Evolutionary conservation across 2,329 filamentous ascomycete species (phyloP).

Genomic region (Xylariaceae sp.): DNA sequence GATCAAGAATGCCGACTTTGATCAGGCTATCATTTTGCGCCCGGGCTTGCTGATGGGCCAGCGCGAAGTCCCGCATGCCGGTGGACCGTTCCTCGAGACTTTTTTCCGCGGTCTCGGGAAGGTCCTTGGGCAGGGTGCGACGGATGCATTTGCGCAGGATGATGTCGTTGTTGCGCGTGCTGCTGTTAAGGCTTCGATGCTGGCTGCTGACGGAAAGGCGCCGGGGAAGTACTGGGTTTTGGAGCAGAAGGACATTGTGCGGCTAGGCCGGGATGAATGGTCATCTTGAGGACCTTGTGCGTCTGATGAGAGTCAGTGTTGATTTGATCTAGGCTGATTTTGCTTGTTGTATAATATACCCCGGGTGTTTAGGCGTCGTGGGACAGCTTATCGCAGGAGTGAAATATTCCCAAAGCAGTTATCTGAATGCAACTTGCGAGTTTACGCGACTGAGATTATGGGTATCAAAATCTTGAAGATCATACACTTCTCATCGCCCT

Average conservation of each 20-base stretch:
- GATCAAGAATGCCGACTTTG: slow-evolving; percentile 68
- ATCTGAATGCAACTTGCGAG: too few species aligned
- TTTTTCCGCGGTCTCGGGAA: slow-evolving; percentile 52
- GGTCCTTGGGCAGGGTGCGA: slow-evolving; percentile 48
- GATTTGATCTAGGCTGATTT: not conserved
- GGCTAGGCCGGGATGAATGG: slow-evolving; percentile 59
- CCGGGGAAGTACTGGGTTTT: slow-evolving; percentile 59
- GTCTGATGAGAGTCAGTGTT: not conserved
- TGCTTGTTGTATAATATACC: not conserved
- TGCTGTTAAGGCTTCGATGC: slow-evolving; percentile 56
- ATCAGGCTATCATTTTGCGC: slow-evolving; percentile 68
- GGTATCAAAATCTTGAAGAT: too few species aligned
- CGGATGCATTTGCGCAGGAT: slow-evolving; percentile 70
- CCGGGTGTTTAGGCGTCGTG: slow-evolving; percentile 10
- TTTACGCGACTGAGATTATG: too few species aligned
- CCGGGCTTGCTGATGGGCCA: slow-evolving; percentile 74
- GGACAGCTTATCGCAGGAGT: too few species aligned
- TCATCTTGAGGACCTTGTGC: slow-evolving; percentile 27
- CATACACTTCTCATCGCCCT: too few species aligned
- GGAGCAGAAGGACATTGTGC: slow-evolving; percentile 59
- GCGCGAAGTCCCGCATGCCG: slow-evolving; percentile 56
- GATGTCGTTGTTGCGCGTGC: slow-evolving; percentile 67
- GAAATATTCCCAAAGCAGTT: too few species aligned
- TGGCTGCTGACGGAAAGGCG: slow-evolving; percentile 58
- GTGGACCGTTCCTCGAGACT: slow-evolving; percentile 54